Base-by-base conservation (phyloP, 257 asterid genomes). In the Misopates orontium region DNA sequence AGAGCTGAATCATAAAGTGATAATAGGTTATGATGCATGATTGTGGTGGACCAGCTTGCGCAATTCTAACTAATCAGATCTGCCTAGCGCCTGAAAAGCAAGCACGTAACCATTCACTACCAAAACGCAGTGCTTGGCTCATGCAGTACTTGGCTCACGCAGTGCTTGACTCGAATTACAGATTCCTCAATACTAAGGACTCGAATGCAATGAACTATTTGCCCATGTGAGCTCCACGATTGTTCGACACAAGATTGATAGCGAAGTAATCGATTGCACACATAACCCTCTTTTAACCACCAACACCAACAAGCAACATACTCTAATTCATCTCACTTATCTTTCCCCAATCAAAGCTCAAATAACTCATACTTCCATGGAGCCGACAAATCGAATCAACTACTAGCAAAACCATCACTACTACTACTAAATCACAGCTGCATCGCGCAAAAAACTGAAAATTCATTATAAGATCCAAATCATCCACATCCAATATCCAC, bases 401-500 rank as follows among this genome's bases (percentile, higher is more conserved):
- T 36, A 36, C 42, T 36, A 1, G 11, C 1, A 3, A 4, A 36
- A 4, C 4, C 10, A 36, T 28, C 36, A 28, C 10, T 4, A 36
- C 42, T 36, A 36, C 42, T 4, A 36, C 42, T 4, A 4, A 3
- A 6, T 28, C 6, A 28, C 36, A 36, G 42, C 42, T 9, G 42
- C 42, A 36, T 36, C 6, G 6, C 42, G 8, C 10, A 8, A 28
- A 28, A 28, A 28, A 6, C 6, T 6, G 10, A 5, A 36, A 70
- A 64, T 59, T 31, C 62, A 62, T 22, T 10, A 36, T 25, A 48
- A 55, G 52, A 49, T 70, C 70, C 17, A 23, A 23, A 44, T 44
- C 20, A 44, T 28, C 63, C 63, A 61, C 31, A 67, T 60, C 68
- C 72, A 74, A 59, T 52, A 69, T 49, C 59, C 73, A 54, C 65